Base-by-base conservation (phyloP, 139 green algal genomes). In the Chlamydomonas urium region DNA sequence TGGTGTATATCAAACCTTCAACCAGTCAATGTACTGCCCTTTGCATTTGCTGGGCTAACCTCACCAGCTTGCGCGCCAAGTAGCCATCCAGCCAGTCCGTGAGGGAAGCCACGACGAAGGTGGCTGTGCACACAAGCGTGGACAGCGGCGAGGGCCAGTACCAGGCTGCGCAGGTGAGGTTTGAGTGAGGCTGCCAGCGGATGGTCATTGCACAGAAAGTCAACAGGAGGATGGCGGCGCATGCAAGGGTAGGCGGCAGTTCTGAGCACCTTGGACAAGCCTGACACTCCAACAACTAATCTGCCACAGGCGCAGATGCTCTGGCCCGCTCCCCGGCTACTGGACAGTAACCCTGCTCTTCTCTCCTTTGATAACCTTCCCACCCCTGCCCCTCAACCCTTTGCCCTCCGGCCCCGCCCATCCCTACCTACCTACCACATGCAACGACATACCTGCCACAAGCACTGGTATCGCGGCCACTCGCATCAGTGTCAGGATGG, bases 41-140 rank as follows among this genome's bases (percentile, higher is more conserved):
- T n/a, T n/a, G n/a, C n/a, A n/a, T n/a, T n/a, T n/a, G n/a, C n/a
- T n/a, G n/a, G n/a, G n/a, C 17, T 56, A 21, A 19, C 6, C 81
- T 50, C 77, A 93, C 89, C 89, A 95, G 80, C 69, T 92, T 94
- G 0, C 94, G 72, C 17, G 94, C 94, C 5, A 99, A 79, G 76
- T 94, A 98, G 3, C 95, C 95, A 75, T 99, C 95, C 19, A 97
- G 81, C 86, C 88, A 98, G 76, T 99, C 95, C 6, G 95, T 99
- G 17, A 97, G 4, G 0, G 90, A 83, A 0, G 94, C 93, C 0
- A 71, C 77, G 8, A 97, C 66, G 71, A 98, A 98, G 28, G 97
- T 62, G 0, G 70, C 69, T 4, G 87, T 85, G 45, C 81, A 86
- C 2, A 31, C 59, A 6, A 73, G 4, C 0, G 85, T 75, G 0